phyloP scores from a whole-genome alignment of 768 basidiomycete species.

The Termitomyces sp. region DNA sequence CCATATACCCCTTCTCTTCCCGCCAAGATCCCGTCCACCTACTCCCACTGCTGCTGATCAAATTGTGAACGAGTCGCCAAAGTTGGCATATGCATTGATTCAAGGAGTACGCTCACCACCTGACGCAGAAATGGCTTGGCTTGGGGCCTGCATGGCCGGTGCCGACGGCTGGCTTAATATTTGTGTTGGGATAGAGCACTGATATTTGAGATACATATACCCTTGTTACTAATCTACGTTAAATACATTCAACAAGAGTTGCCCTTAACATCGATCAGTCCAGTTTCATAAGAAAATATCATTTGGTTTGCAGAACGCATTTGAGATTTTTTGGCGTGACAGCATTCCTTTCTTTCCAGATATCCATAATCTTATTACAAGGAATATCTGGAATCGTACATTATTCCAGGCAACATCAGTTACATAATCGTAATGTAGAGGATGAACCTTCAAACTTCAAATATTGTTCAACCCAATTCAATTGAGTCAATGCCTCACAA shows the following conservation, averaged over 20 bases:
- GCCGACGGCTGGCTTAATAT: constrained; percentile 96
- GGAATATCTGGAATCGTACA: neutral
- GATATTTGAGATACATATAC: constrained; percentile 2
- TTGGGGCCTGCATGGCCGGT: constrained; percentile 87
- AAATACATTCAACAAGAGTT: neutral
- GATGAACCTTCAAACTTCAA: neutral
- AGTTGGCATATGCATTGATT: constrained; percentile 71
- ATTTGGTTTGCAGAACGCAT: too few species aligned
- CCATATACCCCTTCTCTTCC: constrained; percentile 80
- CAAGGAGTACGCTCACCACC: constrained; percentile 82
- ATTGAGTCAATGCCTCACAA: neutral
- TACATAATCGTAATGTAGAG: too few species aligned
- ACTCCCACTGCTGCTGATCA: constrained; percentile 36
- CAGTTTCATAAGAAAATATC: neutral
- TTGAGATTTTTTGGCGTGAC: neutral
- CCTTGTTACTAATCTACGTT: neutral
- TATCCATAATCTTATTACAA: too few species aligned
- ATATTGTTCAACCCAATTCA: neutral
- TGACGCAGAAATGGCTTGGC: constrained; percentile 90
- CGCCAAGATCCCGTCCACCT: constrained; percentile 37
- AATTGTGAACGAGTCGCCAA: constrained; percentile 30
- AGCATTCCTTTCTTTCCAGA: neutral
- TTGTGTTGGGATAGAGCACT: constrained; percentile 55
- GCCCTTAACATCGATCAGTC: too few species aligned
- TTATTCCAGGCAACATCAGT: too few species aligned